phyloP scores from a whole-genome alignment of 2,329 filamentous ascomycete genomes.

The Stagonosporopsis tanaceti region DNA sequence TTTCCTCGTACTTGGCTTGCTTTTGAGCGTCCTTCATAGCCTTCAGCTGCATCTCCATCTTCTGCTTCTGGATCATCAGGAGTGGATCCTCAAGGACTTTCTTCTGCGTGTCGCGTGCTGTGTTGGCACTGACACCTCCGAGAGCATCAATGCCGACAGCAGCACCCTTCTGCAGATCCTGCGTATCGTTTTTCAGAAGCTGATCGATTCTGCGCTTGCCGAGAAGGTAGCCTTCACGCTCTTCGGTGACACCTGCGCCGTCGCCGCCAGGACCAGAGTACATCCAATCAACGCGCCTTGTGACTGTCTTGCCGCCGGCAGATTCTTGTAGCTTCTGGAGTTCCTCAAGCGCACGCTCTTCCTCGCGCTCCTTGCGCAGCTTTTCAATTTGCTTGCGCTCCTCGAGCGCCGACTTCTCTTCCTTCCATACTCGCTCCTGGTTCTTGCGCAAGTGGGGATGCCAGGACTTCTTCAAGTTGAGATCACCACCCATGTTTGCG shows the following conservation, averaged over 20 bases:
- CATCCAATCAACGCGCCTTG: conserved; percentile 96
- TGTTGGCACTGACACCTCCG: conserved; percentile 70
- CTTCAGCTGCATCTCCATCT: conserved; percentile 68
- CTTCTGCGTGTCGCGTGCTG: conserved; percentile 76
- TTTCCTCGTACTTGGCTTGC: conserved; percentile 47
- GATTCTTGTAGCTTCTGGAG: conserved; percentile 89
- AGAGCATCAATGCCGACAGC: conserved; percentile 58
- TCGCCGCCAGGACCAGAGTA: conserved; percentile 86
- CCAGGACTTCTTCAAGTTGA: conserved; percentile 90
- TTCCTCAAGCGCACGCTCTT: conserved; percentile 92
- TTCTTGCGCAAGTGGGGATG: conserved; percentile 91
- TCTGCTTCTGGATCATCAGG: conserved; percentile 90
- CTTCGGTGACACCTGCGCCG: conserved; percentile 72
- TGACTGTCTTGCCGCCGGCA: conserved; percentile 80
- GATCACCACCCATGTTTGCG: conserved; percentile 85
- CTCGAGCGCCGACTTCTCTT: conserved; percentile 89
- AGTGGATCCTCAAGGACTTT: conserved; percentile 94
- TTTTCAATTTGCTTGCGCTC: conserved; percentile 95
- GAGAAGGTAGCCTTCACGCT: conserved; percentile 91
- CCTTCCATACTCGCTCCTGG: conserved; percentile 87
- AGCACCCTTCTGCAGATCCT: conserved; percentile 72
- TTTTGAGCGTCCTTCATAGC: conserved; percentile 64
- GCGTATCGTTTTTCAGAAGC: conserved; percentile 81
- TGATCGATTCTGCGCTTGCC: conserved; percentile 93
- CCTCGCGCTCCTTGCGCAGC: conserved; percentile 89